phyloP scores from a whole-genome alignment of 2,329 filamentous ascomycete species.

The Sporothrix dimorphospora region DNA sequence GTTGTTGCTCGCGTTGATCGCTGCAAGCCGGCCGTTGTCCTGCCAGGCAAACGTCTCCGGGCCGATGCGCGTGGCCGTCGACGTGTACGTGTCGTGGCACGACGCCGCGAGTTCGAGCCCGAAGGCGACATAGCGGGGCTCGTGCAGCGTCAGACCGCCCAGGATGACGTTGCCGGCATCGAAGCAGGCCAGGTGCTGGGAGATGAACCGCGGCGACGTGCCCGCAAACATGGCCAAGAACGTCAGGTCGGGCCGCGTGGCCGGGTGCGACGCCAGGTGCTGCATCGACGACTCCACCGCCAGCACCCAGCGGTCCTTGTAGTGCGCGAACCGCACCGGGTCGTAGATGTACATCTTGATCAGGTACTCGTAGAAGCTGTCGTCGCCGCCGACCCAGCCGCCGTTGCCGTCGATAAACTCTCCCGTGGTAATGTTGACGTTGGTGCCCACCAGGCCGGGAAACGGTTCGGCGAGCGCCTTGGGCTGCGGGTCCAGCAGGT shows the following conservation, averaged over 20 bases:
- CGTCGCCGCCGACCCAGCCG: constrained; percentile 76
- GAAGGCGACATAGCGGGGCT: constrained; percentile 70
- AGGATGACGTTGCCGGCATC: constrained; percentile 85
- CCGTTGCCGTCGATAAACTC: constrained; percentile 67
- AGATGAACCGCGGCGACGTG: constrained; percentile 47
- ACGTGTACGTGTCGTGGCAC: constrained; percentile 73
- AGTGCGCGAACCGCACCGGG: constrained; percentile 60
- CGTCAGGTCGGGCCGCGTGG: constrained; percentile 68
- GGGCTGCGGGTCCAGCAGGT: constrained; percentile 70
- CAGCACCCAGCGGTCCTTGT: constrained; percentile 73
- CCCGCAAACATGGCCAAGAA: constrained; percentile 66
- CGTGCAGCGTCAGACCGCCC: constrained; percentile 69
- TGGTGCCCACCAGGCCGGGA: constrained; percentile 73
- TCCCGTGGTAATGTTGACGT: constrained; percentile 67
- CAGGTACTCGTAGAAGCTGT: constrained; percentile 87
- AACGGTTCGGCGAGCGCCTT: constrained; percentile 64
- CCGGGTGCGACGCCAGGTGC: constrained; percentile 70
- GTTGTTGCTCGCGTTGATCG: constrained; percentile 45
- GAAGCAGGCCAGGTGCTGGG: constrained; percentile 73
- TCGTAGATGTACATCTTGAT: constrained; percentile 92
- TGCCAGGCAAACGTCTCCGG: constrained; percentile 73
- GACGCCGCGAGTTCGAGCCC: constrained; percentile 72
- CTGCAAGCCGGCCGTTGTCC: constrained; percentile 43
- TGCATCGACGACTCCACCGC: constrained; percentile 77
- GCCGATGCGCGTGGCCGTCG: constrained; percentile 72